Evolutionary conservation across 306 rosid species (phyloP), one percentile per base, ranked within the genome.

Genomic region (Prosopis cineraria): DNA sequence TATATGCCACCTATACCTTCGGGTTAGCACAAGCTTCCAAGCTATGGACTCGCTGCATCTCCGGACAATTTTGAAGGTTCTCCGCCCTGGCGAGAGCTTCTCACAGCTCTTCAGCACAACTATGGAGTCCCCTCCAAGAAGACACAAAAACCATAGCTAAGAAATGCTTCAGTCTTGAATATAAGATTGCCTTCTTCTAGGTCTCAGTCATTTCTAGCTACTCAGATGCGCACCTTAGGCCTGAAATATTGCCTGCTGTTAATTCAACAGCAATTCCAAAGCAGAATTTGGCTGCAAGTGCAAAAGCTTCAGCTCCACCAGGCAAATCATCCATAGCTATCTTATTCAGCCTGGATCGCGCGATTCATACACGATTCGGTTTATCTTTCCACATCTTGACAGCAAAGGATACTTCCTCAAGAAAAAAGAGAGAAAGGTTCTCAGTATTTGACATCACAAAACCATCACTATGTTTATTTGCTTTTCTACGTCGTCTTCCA

Each of bases 21-120:
- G 99, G 98, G 85, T 93, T 96, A 2, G 99, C 91, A 41, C 98
- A 96, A 43, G 99, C 98, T 64, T 96, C 98, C 99, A 95, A 24
- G 98, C 99, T 50, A 95, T 95, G 43, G 98, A 93, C 84, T 95
- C 99, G 8, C 99, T 93, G 86, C 98, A 96, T 77, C 99, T 80
- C 29, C 98, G 83, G 12, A 96, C 94, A 5, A 96, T 96, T 96
- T 76, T 96, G 99, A 36, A 96, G 96, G 67, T 96, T 96, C 80
- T 96, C 99, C 0, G 99, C 96, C 99, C 99, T 0, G 99, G 99
- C 0, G 98, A 93, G 68, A 96, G 93, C 87, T 93, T 96, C 88
- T 96, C 98, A 17, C 96, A 93, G 85, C 91, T 96, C 62, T 96
- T 93, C 87, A 96, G 76, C 75, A 96, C 99, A 3, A 89, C 81